Base-by-base conservation (phyloP, 441 rosid genomes). In the Euphorbia neoarborescens region DNA sequence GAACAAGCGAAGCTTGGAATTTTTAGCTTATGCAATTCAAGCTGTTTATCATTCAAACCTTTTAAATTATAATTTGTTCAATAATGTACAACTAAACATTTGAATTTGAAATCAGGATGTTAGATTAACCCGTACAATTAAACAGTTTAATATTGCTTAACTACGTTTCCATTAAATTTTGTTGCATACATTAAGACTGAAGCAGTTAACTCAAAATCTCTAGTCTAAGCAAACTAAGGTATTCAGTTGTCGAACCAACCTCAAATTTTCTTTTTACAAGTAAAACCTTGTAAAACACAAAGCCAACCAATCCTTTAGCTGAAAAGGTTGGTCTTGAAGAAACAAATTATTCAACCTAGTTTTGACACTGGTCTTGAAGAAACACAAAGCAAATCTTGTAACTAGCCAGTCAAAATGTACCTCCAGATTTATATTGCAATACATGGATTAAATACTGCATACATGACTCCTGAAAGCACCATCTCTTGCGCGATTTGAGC, bases 401-500 rank as follows among this genome's bases (percentile, higher is more conserved):
- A 25, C 27, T 68, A 68, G 46, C 37, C 37, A 68, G 14, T 10
- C 53, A 50, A 67, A 42, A 46, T 24, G 50, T 7, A 32, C 22
- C 27, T 20, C 22, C 10, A 61, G 68, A 72, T 67, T 70, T 56
- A 66, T 65, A 68, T 77, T 72, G 71, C 72, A 71, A 68, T 35
- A 69, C 73, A 72, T 70, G 68, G 71, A 72, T 77, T 60, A 76
- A 37, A 75, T 63, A 20, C 68, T 73, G 75, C 85, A 74, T 68
- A 71, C 76, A 79, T 30, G 74, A 75, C 73, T 77, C 78, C 64
- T 74, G 51, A 57, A 57, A 65, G 72, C 66, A 72, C 76, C 77
- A 79, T 58, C 83, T 73, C 81, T 68, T 68, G 76, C 74, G 82
- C 79, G 75, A 71, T 79, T 70, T 72, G 67, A 86, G 85, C 88